Base-by-base conservation (phyloP, 1,139 yeast genomes). In the Debaryomyces robertsiae region DNA sequence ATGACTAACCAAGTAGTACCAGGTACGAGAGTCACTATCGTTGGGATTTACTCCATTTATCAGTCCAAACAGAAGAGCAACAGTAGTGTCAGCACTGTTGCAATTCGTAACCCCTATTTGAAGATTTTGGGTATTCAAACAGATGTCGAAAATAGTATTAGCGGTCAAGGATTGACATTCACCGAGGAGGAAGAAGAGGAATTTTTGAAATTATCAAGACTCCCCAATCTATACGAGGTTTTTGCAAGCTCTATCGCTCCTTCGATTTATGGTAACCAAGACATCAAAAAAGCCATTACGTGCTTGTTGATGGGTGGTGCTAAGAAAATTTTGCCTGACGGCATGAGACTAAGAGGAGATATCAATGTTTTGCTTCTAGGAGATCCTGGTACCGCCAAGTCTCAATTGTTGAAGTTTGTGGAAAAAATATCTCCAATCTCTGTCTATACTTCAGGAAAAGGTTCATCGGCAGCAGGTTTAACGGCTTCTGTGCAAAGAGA, bases 331-430 rank as follows among this genome's bases (percentile, higher is more conserved):
- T 69, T 94, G 40, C 98, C 98, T 0, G 99, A 93, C 66, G 96
- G 96, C 10, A 88, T 91, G 95, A 75, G 97, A 57, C 75, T 94
- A 45, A 81, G 99, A 72, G 99, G 99, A 55, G 99, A 93, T 62
- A 89, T 93, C 53, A 93, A 94, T 58, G 97, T 94, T 7, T 73
- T 93, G 40, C 65, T 93, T 44, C 75, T 94, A 36, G 99, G 99
- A 65, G 99, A 93, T 60, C 99, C 99, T 13, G 98, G 98, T 72
- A 93, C 98, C 16, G 98, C 98, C 38, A 93, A 93, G 61, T 93
- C 98, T 9, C 99, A 93, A 69, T 69, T 93, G 46, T 76, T 93
- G 55, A 93, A 94, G 61, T 93, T 91, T 54, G 98, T 90, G 16
- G 98, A 93, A 59, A 91, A 93, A 58, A 90, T 88, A 15, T 82